Percentiles rank a stretch among this genome's conserved stretches.
Evolutionary conservation across 345 rosid genomes (phyloP).

Genomic region (Hevea brasiliensis): DNA sequence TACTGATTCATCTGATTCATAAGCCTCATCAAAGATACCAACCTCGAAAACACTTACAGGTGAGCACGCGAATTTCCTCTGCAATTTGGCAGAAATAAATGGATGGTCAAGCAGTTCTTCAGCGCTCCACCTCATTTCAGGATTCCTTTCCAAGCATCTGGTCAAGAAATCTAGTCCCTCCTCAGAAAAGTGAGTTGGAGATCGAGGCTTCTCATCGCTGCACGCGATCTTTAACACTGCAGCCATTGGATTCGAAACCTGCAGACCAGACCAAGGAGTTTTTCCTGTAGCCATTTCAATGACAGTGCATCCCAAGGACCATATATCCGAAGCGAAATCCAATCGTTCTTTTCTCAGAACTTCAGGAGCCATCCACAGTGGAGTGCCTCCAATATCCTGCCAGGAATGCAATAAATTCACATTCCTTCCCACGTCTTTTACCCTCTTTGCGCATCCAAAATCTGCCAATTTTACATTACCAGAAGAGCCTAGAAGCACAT

Average conservation of each 20-base stretch:
- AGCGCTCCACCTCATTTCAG: slow-evolving; percentile 31
- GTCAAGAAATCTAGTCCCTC: slow-evolving; percentile 36
- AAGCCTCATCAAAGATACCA: neutral
- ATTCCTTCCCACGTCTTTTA: neutral
- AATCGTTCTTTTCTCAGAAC: slow-evolving; percentile 33
- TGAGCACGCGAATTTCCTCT: slow-evolving; percentile 4
- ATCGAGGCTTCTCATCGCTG: slow-evolving; percentile 24
- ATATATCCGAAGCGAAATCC: slow-evolving; percentile 36
- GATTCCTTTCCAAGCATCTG: slow-evolving; percentile 37
- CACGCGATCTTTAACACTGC: slow-evolving; percentile 36
- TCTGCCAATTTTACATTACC: slow-evolving; percentile 43
- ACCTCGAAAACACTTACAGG: slow-evolving; percentile 31
- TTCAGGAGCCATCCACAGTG: slow-evolving; percentile 50
- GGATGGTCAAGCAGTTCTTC: slow-evolving; percentile 39
- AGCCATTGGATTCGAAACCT: slow-evolving; percentile 27
- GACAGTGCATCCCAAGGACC: slow-evolving; percentile 45
- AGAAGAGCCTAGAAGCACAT: slow-evolving; percentile 28
- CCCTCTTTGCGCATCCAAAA: slow-evolving; percentile 39
- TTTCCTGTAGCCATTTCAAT: slow-evolving; percentile 48
- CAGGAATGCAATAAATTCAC: neutral
- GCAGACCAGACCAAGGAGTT: slow-evolving; percentile 29
- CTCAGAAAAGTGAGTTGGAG: slow-evolving; percentile 29
- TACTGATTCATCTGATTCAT: slow-evolving; percentile 14
- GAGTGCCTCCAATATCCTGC: slow-evolving; percentile 33
- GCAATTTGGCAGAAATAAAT: slow-evolving; percentile 14